Evolutionary conservation across 2,329 filamentous ascomycete genomes (phyloP).

Genomic region (Pezicula neosporulosa): DNA sequence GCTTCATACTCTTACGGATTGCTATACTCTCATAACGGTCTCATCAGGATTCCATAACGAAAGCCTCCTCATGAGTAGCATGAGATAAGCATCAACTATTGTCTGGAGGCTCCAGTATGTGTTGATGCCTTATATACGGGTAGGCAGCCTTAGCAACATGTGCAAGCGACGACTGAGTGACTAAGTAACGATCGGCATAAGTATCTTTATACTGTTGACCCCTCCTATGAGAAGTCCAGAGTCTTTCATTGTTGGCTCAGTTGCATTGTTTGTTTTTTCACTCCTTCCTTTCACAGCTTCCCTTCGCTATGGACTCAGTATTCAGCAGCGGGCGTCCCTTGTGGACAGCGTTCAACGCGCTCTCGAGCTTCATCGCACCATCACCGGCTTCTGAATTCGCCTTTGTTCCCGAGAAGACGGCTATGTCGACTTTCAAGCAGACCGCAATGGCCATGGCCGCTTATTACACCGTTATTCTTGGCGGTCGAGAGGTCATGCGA

Average conservation of each 20-base stretch:
- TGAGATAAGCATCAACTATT: not conserved
- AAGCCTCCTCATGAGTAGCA: not conserved
- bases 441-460: constrained; percentile 1
- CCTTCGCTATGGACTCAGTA: not conserved
- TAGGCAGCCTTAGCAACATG: not conserved
- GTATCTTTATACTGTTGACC: not conserved
- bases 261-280: not conserved
- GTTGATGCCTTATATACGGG: not conserved
- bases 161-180: not conserved
- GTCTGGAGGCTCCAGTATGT: not conserved
- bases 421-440: constrained; percentile 10
- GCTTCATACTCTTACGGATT: no score
- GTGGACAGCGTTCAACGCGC: not conserved
- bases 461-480: constrained; percentile 12
- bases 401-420: constrained; percentile 4
- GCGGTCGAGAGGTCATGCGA: constrained; percentile 11
- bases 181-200: not conserved
- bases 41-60: not conserved
- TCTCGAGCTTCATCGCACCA: not conserved
- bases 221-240: not conserved
- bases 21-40: constrained; percentile 5
- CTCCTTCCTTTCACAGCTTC: not conserved
- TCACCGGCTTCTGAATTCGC: constrained; percentile 1
- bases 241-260: not conserved
- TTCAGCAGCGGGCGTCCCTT: not conserved